A percentile compares a stretch with the other conserved stretches of the same genome.
Conservation (phyloP, 768 basidiomycete genomes). For the Atractiella rhizophila region DNA sequence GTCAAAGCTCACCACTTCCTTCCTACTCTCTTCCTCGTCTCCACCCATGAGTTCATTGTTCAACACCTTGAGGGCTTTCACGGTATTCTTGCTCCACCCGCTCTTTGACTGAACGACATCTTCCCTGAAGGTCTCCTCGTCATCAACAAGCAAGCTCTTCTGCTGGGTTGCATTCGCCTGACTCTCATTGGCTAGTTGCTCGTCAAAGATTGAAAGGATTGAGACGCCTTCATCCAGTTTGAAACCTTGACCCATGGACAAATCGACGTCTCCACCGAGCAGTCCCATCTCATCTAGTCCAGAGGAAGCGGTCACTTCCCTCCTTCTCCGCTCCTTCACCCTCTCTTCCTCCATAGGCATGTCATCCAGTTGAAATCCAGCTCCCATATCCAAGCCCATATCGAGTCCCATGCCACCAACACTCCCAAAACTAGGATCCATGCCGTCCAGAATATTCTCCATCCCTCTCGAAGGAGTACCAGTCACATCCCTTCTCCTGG, state of each 20-base stretch:
- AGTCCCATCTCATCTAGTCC: no score
- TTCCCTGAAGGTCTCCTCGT: not conserved
- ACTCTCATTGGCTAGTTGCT: slow-evolving; percentile 26
- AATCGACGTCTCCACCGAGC: slow-evolving; percentile 31
- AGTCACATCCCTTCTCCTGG: slow-evolving; percentile 41
- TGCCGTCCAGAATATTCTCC: not conserved
- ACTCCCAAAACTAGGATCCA: not conserved
- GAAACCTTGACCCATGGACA: slow-evolving; percentile 26
- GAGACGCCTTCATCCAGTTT: slow-evolving; percentile 28
- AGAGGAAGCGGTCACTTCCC: no score
- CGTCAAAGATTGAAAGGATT: slow-evolving; percentile 34
- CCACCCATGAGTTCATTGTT: slow-evolving; percentile 34
- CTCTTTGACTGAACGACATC: slow-evolving; percentile 3
- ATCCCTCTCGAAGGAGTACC: slow-evolving; percentile 21
- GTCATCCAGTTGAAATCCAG: slow-evolving; percentile 12
- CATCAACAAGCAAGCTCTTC: slow-evolving; percentile 18
- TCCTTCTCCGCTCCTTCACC: no score
- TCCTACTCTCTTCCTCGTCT: slow-evolving; percentile 21
- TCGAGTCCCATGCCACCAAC: not conserved
- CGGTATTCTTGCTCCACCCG: slow-evolving; percentile 39
- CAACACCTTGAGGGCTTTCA: slow-evolving; percentile 53
- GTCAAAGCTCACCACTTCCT: slow-evolving; percentile 49
- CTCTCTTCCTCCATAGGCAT: no score
- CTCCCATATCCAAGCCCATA: slow-evolving; percentile 6
- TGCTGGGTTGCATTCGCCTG: slow-evolving; percentile 29